These are phyloP conservation scores for Cichorium intybus DNA, from an alignment of 140 eudicot genomes.

Conservation along the genomic window DNA sequence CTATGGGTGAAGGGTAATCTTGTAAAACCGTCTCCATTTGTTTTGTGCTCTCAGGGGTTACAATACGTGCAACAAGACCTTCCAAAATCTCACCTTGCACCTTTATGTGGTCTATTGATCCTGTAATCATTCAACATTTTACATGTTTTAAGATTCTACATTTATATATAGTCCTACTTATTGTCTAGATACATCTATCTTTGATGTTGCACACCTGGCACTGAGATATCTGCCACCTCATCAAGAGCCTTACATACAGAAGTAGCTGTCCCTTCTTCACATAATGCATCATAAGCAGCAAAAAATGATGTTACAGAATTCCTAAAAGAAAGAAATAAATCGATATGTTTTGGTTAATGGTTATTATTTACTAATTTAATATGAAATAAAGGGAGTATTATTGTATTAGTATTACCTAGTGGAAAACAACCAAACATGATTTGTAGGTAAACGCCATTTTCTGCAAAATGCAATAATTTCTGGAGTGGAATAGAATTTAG, in stretches of 20 bases:
- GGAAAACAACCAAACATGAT: slow-evolving; percentile 94
- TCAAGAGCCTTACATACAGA: slow-evolving; percentile 90
- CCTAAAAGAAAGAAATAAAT: slow-evolving; percentile 40
- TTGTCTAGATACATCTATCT: not conserved
- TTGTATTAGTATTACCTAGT: slow-evolving; percentile 67
- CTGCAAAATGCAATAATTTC: slow-evolving; percentile 89
- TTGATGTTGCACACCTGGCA: slow-evolving; percentile 71
- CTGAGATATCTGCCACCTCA: slow-evolving; percentile 86
- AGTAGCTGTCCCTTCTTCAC: slow-evolving; percentile 97
- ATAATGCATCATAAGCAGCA: slow-evolving; percentile 84
- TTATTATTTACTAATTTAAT: not conserved
- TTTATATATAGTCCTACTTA: not conserved
- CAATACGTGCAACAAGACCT: slow-evolving; percentile 95
- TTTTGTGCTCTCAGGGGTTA: slow-evolving; percentile 73
- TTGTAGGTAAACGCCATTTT: slow-evolving; percentile 96
- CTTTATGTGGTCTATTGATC: slow-evolving; percentile 79
- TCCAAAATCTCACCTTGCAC: slow-evolving; percentile 95
- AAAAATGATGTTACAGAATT: slow-evolving; percentile 80
- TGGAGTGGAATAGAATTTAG: slow-evolving; percentile 93
- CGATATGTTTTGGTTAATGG: not conserved
- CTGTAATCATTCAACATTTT: slow-evolving; percentile 21
- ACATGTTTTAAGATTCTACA: not conserved
- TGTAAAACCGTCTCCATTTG: slow-evolving; percentile 76
- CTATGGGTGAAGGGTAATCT: slow-evolving; percentile 60
- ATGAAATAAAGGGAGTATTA: slow-evolving; percentile 2